These are phyloP conservation scores for Amanita fuliginea DNA, from an alignment of 768 basidiomycete species.

Conservation along the genomic window DNA sequence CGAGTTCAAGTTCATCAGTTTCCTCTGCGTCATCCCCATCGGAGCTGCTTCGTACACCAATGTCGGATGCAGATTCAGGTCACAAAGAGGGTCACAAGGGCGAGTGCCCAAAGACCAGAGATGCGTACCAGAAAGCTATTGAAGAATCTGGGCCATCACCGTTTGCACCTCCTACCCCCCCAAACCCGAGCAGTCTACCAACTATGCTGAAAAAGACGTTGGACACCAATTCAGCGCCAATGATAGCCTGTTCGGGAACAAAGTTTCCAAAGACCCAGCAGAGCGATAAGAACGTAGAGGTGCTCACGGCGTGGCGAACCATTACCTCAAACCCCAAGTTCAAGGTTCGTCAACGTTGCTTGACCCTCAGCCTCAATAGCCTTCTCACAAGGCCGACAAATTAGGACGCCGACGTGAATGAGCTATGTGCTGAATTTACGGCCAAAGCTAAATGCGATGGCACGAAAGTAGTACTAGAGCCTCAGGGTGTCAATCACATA, in stretches of 20 bases:
- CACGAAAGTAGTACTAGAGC: slow-evolving; percentile 69
- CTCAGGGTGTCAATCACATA: slow-evolving; percentile 36
- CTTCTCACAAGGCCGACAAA: slow-evolving; percentile 3
- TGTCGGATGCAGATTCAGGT: not conserved
- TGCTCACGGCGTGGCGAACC: slow-evolving; percentile 68
- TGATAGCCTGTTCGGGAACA: slow-evolving; percentile 58
- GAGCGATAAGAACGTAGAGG: slow-evolving; percentile 67
- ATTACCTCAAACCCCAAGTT: slow-evolving; percentile 69
- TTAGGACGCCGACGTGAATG: slow-evolving; percentile 69
- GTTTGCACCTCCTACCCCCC: slow-evolving; percentile 30
- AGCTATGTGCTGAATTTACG: slow-evolving; percentile 70
- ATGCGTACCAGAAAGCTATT: slow-evolving; percentile 38
- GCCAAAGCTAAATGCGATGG: slow-evolving; percentile 80
- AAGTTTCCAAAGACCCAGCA: slow-evolving; percentile 57
- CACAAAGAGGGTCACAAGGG: slow-evolving; percentile 8
- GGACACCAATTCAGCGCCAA: slow-evolving; percentile 32
- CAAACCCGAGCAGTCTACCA: slow-evolving; percentile 13
- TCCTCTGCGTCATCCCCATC: slow-evolving; percentile 28
- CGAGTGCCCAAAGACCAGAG: slow-evolving; percentile 45
- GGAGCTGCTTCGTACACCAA: slow-evolving; percentile 2
- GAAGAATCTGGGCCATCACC: slow-evolving; percentile 45
- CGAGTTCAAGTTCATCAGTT: slow-evolving; percentile 20
- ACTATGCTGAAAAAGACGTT: slow-evolving; percentile 25
- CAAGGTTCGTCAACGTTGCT: slow-evolving; percentile 37
- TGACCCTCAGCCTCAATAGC: slow-evolving; percentile 7